Base-by-base conservation (phyloP, 345 rosid genomes). In the Capsella bursapastoris region DNA sequence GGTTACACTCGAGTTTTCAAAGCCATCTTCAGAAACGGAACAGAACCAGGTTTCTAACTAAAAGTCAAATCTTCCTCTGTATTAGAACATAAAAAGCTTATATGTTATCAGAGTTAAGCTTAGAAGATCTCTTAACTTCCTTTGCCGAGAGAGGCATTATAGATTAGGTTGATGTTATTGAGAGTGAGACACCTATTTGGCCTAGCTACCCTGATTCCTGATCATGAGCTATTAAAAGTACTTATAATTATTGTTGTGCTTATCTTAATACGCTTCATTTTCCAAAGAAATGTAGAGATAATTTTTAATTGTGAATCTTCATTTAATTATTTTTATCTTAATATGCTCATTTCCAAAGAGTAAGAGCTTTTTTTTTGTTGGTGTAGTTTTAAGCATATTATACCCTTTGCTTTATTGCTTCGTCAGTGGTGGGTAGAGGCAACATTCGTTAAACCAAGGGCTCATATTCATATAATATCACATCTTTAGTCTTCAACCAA, bases 1-100 rank as follows among this genome's bases (percentile, higher is more conserved):
- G 2, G 94, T 90, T 76, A 82, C 91, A 40, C 87, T 95, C 6
- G 92, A 89, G 80, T 96, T 92, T 57, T 84, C 90, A 14, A 65
- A 73, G 47, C 59, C 83, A 50, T 41, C 56, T 49, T 68, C 72
- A 37, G 83, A 80, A 16, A 64, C 80, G 15, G 69, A 43, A 25
- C 66, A 68, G 59, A 76, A 67, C 29, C 76, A 77, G 63, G 64
- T 60, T 71, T 64, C 69, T 22, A 32, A 38, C 58, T 68, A 55
- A 53, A 22, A 75, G 57, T 28, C 68, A 44, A 22, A 37, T 68
- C 49, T 1, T 31, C 8, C 41, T 63, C 64, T 41, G 55, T 47
- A 35, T 60, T 29, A 38, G 47, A 69, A 64, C 45, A 40, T 32
- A 10, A 41, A 70, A 37, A 62, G 60, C 35, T 37, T 64, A 32